phyloP scores from a whole-genome alignment of 177 flowering plant species.

The Tripterygium wilfordii region DNA sequence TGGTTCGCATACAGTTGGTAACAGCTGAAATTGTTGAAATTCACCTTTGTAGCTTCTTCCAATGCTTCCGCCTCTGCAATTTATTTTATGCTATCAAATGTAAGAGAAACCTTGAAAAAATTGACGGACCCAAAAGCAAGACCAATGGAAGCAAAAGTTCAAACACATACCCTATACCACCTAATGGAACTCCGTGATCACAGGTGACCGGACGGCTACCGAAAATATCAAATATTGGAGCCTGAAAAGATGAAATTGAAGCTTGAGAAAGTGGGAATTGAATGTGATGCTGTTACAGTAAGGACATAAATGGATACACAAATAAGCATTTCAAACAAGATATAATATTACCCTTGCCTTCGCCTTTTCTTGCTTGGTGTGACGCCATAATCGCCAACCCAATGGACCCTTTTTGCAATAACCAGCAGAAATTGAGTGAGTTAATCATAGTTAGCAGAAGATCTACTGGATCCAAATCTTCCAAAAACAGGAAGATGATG shows the following conservation, averaged over 20 bases:
- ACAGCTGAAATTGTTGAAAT: conserved; percentile 77
- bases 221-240: conserved; percentile 43
- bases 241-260: conserved; percentile 27
- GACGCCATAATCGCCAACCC: conserved; percentile 50
- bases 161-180: conserved; percentile 98
- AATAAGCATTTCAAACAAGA: too few relatives aligned
- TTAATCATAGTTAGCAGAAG: too few relatives aligned
- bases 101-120: too few relatives aligned
- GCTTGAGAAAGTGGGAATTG: too few relatives aligned
- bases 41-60: conserved; percentile 85
- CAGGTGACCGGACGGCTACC: conserved; percentile 30
- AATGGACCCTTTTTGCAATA: conserved; percentile 70
- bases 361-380: conserved; percentile 37
- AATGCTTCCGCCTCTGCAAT: conserved; percentile 90
- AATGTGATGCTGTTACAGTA: too few relatives aligned
- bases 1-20: conserved; percentile 56
- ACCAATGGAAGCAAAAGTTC: neutral
- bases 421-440: too few relatives aligned
- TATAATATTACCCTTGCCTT: conserved; percentile 45
- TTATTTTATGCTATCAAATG: too few relatives aligned
- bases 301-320: too few relatives aligned
- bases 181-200: conserved; percentile 69
- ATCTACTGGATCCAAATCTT: too few relatives aligned
- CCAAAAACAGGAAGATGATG: too few relatives aligned
- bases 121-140: too few relatives aligned